Conservation (phyloP, 1,139 yeast genomes). For the Geotrichum bryndzae region DNA sequence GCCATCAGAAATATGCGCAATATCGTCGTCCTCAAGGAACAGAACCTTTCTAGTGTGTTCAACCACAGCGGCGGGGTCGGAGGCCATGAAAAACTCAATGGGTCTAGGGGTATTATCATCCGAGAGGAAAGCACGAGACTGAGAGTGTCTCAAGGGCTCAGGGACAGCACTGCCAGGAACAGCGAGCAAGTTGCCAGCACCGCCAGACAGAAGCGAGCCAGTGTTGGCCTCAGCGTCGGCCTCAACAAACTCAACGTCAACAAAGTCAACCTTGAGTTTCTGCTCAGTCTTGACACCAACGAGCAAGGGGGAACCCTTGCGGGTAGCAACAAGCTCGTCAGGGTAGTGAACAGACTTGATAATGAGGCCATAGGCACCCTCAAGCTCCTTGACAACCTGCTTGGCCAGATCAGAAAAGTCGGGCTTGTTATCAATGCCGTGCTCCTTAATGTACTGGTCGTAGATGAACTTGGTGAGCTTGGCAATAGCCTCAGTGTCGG, state of each 20-base stretch:
- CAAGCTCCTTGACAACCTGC: conserved; percentile 85
- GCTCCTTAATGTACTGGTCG: conserved; percentile 57
- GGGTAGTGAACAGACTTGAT: conserved; percentile 92
- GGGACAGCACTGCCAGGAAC: conserved; percentile 37
- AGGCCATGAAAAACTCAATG: conserved; percentile 90
- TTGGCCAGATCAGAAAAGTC: conserved; percentile 92
- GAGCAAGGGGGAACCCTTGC: conserved; percentile 95
- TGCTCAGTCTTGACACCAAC: conserved; percentile 96
- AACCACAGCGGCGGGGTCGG: conserved; percentile 97
- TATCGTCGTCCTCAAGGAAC: conserved; percentile 95
- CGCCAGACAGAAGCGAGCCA: conserved; percentile 9
- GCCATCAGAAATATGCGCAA: conserved; percentile 97
- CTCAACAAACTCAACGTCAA: conserved; percentile 94
- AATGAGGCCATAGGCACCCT: conserved; percentile 95
- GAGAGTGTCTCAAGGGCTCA: conserved; percentile 69
- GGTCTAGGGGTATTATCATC: conserved; percentile 93
- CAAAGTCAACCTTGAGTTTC: conserved; percentile 94
- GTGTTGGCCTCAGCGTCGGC: conserved; percentile 22
- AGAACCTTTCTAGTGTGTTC: conserved; percentile 96
- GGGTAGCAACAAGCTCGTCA: conserved; percentile 91
- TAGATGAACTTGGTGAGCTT: conserved; percentile 87
- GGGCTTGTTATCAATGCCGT: conserved; percentile 50
- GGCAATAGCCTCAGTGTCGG: conserved; percentile 98
- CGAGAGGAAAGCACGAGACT: conserved; percentile 84
- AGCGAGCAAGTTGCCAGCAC: conserved; percentile 16